Evolutionary conservation across 164 flowering plant species (phyloP), one percentile per base, ranked within the genome.

Genomic region (Amborella trichopoda): DNA sequence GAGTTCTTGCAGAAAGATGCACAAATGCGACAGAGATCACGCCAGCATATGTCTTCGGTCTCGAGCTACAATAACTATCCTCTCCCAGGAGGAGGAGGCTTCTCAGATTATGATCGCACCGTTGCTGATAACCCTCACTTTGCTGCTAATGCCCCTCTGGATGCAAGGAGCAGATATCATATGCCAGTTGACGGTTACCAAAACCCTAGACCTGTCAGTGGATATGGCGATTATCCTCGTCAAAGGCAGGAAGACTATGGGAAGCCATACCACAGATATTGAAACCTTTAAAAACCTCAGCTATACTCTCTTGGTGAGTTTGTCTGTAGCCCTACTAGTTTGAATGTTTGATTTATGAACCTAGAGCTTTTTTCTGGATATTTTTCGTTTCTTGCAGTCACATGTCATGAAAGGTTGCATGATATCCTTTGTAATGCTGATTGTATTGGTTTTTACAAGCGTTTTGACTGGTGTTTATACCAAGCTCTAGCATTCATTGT

Each of bases 1-100:
- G 97, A 85, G 45, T 93, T 93, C 63, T 80, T 85, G 68, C 80
- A 76, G 46, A 50, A 62, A 46, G 81, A 83, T 62, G 63, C 63
- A 23, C 76, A 70, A 55, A 83, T 75, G 64, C 71, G 61, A 56
- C 94, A 77, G 41, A 71, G 64, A 38, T 59, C 76, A 28, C 70
- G 49, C 9, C 81, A 72, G 43, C 78, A 67, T 23, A 49, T 68
- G 54, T 34, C 83, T 3, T 11, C 41, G 6, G 28, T 60, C 17
- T 51, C 83, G 19, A 73, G 79, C 30, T 81, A 60, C 60, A 68
- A 68, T 68, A 69, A 70, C 39, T 85, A 80, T 65, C 72, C 64
- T 41, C 89, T 68, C 42, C 56, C 75, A n/a, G n/a, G n/a, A n/a
- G n/a, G n/a, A n/a, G n/a, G n/a, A 2, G 48, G 47, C 44, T 79